phyloP scores from a whole-genome alignment of 2,329 filamentous ascomycete species.

The Hypoxylon sp. region DNA sequence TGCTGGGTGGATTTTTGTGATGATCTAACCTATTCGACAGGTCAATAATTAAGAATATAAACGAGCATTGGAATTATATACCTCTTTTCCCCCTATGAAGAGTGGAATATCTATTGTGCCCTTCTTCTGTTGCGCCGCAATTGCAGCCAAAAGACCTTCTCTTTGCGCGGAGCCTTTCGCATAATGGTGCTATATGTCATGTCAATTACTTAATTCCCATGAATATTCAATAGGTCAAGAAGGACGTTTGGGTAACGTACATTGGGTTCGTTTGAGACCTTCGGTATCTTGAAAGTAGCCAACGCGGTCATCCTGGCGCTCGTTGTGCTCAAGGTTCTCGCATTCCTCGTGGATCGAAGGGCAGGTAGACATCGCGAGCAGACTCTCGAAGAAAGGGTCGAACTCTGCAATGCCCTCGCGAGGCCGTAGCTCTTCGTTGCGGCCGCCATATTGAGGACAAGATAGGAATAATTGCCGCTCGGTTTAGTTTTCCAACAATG shows the following conservation, averaged over 20 bases:
- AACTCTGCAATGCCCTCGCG: constrained; percentile 44
- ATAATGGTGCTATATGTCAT: constrained; percentile 81
- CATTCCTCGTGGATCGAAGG: constrained; percentile 27
- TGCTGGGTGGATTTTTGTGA: constrained; percentile 77
- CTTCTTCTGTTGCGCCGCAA: constrained; percentile 78
- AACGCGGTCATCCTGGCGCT: constrained; percentile 68
- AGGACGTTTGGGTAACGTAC: constrained; percentile 67
- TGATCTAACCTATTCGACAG: constrained; percentile 71
- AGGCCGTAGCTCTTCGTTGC: constrained; percentile 47
- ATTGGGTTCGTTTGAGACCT: constrained; percentile 94
- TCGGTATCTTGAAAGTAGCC: constrained; percentile 89
- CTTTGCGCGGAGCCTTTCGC: constrained; percentile 85
- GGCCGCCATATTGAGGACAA: constrained; percentile 45
- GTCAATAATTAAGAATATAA: constrained; percentile 30
- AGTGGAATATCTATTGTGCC: constrained; percentile 84
- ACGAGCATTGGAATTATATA: constrained; percentile 55
- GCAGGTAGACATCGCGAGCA: constrained; percentile 37
- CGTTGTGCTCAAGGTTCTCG: constrained; percentile 52
- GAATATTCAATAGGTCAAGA: background rate
- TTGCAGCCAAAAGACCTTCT: constrained; percentile 79
- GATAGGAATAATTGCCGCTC: constrained; percentile 5
- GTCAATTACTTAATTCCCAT: constrained; percentile 6
- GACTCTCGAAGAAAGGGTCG: constrained; percentile 37
- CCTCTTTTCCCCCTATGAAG: constrained; percentile 85
- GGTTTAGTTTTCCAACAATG: background rate